Evolutionary conservation across 345 rosid genomes (phyloP).

Genomic region (Corymbia maculata): DNA sequence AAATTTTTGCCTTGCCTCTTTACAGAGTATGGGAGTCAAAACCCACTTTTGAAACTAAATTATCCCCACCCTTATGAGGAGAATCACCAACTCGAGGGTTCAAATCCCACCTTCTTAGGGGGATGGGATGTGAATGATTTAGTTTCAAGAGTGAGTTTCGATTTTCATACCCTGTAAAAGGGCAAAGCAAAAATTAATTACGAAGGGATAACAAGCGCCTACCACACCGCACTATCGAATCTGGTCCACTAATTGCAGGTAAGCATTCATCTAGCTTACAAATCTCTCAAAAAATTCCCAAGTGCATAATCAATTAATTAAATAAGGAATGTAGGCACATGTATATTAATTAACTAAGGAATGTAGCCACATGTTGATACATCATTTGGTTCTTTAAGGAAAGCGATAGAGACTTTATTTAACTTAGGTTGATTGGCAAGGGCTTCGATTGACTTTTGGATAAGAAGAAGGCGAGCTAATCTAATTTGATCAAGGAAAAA

Average conservation of each 20-base stretch:
- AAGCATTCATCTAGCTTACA: neutral
- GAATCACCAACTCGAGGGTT: neutral
- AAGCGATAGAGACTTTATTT: neutral
- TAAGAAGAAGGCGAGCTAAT: constrained; percentile 9
- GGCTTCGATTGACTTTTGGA: neutral
- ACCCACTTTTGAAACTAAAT: too few species aligned
- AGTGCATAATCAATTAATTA: neutral
- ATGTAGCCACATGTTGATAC: neutral
- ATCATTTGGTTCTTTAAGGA: neutral
- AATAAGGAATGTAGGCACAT: neutral
- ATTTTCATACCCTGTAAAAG: too few species aligned
- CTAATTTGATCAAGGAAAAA: constrained; percentile 13
- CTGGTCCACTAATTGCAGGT: neutral
- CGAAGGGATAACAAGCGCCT: neutral
- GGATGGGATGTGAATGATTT: too few species aligned
- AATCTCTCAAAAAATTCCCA: neutral
- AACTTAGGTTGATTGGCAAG: neutral
- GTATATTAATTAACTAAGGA: neutral
- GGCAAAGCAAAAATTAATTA: neutral
- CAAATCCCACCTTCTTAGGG: too few species aligned
- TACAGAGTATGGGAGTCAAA: too few species aligned
- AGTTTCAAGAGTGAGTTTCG: too few species aligned
- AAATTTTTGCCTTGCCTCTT: too few species aligned
- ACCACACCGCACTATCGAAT: neutral
- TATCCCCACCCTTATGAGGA: neutral